Base-by-base conservation (phyloP, 164 flowering plant genomes). In the Liquidambar formosana region DNA sequence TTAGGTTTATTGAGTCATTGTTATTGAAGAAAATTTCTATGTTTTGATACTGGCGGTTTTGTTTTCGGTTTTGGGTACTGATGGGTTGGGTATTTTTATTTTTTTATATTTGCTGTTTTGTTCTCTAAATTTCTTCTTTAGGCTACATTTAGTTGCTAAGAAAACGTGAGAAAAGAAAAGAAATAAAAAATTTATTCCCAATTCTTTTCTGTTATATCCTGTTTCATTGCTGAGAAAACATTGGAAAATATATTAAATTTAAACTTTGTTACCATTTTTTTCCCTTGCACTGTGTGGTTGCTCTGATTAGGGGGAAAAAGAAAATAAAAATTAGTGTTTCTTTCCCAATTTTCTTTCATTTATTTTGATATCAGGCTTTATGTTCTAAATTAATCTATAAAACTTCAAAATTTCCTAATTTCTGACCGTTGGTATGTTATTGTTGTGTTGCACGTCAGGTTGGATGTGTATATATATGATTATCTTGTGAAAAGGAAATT, bases 381-480 rank as follows among this genome's bases (percentile, higher is more conserved):
- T 44, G 18, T 38, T 60, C 33, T 5, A 1, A 10, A 49, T n/a
- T 26, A 26, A 2, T 33, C 41, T 33, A 33, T 2, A 33, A 2
- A 33, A 33, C 41, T 51, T 49, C 5, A 10, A 2, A 21, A 21
- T 8, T 44, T 61, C 21, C 44, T 19, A n/a, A 51, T 26, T 28
- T 19, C 9, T 58, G 6, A 25, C 46, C 19, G 16, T 1, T 59
- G 26, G 5, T 44, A 47, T 8, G 6, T 60, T 69, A 5, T 53
- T 53, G 41, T 41, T 59, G 48, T 73, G 38, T 67, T 64, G 60
- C 44, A 48, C 22, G 57, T 74, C 81, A 91, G 97, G 90, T 77
- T 91, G 77, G 94, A 91, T 78, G 88, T 85, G 33, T 91, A 91
- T 67, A 89, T 91, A 63, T 73, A 89, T 76, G 97, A 91, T 76